A percentile compares a stretch with the other conserved stretches of the same genome.
These are phyloP conservation scores for Blastomyces parvus DNA, from an alignment of 2,329 filamentous ascomycete species.

Conservation along the genomic window DNA sequence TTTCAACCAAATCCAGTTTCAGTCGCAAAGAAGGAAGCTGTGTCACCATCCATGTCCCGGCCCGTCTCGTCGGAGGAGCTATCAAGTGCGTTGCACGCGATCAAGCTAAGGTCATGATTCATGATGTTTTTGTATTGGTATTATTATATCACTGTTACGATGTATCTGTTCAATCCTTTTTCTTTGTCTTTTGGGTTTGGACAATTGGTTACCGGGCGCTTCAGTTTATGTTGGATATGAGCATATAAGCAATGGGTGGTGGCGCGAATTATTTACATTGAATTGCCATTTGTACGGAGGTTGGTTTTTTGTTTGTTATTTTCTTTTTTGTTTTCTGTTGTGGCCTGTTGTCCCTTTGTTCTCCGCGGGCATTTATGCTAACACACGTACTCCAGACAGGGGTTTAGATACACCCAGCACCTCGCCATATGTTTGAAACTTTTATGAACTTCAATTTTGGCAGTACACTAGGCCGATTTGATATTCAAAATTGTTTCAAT, in stretches of 20 bases:
- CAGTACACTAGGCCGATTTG: no score
- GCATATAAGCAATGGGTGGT: not conserved
- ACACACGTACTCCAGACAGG: not conserved
- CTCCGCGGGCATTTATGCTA: not conserved
- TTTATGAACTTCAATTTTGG: not conserved
- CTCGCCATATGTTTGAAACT: not conserved
- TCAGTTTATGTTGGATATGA: not conserved
- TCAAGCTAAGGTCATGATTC: slow-evolving; percentile 4
- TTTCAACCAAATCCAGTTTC: slow-evolving; percentile 22
- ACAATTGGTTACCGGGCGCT: not conserved
- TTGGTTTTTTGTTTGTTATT: not conserved
- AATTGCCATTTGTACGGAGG: not conserved
- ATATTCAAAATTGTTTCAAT: no score
- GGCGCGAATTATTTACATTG: not conserved
- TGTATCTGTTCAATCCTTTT: not conserved
- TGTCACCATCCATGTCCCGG: not conserved
- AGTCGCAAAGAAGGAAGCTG: not conserved
- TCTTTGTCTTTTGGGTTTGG: not conserved
- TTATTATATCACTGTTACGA: not conserved
- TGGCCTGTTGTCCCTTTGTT: not conserved
- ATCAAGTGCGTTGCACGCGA: not conserved
- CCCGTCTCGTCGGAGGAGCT: not conserved
- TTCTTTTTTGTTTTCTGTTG: not conserved
- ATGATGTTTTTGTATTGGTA: not conserved
- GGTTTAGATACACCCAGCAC: not conserved